Percentiles rank a stretch among this genome's conserved stretches.
These are phyloP conservation scores for Sanghuangporus weigelae DNA, from an alignment of 1,284 basidiomycete species.

Conservation along the genomic window DNA sequence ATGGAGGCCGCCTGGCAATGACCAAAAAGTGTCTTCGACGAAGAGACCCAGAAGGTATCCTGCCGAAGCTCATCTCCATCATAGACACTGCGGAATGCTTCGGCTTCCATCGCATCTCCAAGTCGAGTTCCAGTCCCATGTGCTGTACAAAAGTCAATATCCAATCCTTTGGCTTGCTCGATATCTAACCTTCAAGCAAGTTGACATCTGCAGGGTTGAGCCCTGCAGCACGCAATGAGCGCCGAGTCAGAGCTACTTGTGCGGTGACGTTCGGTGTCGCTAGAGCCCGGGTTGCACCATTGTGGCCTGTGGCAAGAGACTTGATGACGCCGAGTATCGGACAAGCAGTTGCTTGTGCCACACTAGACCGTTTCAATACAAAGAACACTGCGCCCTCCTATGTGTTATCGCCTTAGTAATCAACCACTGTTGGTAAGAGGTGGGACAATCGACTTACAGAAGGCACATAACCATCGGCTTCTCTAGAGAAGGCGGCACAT, in stretches of 20 bases:
- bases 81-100: conserved; percentile 17
- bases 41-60: conserved; percentile 16
- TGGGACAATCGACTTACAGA: conserved; percentile 12
- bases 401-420: no score
- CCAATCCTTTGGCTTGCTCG: background rate
- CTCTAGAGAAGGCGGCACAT: conserved; percentile 18
- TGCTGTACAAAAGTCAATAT: background rate
- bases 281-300: conserved; percentile 16
- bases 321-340: conserved; percentile 11
- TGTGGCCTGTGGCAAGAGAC: conserved; percentile 14
- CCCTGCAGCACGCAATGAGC: background rate
- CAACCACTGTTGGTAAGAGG: no score
- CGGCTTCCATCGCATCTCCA: conserved; percentile 18
- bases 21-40: conserved; percentile 19
- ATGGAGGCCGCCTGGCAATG: conserved; percentile 19
- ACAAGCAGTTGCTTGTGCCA: conserved; percentile 2
- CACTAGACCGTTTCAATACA: conserved; percentile 1
- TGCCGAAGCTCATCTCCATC: background rate
- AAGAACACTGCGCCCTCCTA: conserved; percentile 16
- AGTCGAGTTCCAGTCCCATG: conserved; percentile 19
- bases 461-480: conserved; percentile 20
- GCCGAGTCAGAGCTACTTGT: background rate
- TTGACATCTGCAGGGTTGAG: background rate
- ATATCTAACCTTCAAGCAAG: conserved; percentile 10
- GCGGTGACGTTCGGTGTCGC: conserved; percentile 14